Evolutionary conservation across 140 eudicot species (phyloP), one percentile per base, ranked within the genome.

Genomic region (Stevia rebaudiana): DNA sequence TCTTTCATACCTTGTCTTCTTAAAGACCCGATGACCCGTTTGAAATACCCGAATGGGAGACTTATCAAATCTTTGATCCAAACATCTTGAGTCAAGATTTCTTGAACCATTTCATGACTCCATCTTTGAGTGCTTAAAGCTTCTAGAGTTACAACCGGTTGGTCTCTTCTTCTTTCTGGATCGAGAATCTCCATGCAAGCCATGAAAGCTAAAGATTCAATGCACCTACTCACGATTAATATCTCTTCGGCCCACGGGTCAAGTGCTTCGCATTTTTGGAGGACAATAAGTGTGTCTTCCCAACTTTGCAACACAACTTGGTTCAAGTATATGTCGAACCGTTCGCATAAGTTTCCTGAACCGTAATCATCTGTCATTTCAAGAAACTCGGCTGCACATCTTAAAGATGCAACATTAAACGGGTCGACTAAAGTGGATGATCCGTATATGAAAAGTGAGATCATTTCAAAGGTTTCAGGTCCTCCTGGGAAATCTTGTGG

Each of bases 131-230:
- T 59, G 71, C 88, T 69, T 64, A 91, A 62, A 39, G 89, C 81
- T 60, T 88, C 95, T 25, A 85, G 33, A 3, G 89, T 77, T 25
- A 81, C 76, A 17, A 85, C 83, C 2, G 98, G 91, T 22, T 76
- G 80, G 54, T 83, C 92, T 54, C 95, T 61, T 73, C 88, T 75
- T 76, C 95, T 81, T 68, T 91, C 98, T 0, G 96, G 98, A 76
- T 92, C 98, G 73, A 92, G 98, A 81, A 92, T 88, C 79, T 92
- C 98, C 98, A 88, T 92, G 70, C 95, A 92, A 62, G 98, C 98
- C 98, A 92, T 92, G 73, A 92, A 92, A 6, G 98, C 96, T 22
- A 92, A 80, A 24, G 98, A 85, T 70, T 92, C 98, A 6, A 92
- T 88, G 80, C 98, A 92, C 0, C 96, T 78, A 76, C 96, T 92